Conservation (phyloP, 2,329 filamentous ascomycete genomes). For the Elsinoe ampelina region DNA sequence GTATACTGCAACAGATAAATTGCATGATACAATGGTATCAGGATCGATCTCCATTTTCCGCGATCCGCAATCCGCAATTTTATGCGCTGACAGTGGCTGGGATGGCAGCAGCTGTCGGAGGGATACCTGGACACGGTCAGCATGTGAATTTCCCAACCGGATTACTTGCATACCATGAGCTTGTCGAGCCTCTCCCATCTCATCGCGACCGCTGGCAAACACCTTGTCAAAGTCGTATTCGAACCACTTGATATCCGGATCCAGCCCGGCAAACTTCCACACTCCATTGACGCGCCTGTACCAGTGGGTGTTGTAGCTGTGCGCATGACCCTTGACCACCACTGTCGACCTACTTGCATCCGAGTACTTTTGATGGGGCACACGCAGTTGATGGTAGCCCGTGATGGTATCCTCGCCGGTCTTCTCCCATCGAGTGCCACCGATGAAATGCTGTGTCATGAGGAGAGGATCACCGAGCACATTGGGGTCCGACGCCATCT, state of each 20-base stretch:
- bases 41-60: neutral
- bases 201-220: constrained; percentile 40
- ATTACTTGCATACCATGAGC: constrained; percentile 24
- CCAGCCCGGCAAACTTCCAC: constrained; percentile 50
- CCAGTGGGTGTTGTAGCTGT: constrained; percentile 45
- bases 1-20: neutral
- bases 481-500: constrained; percentile 42
- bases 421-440: constrained; percentile 45
- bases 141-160: too few species aligned
- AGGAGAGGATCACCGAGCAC: constrained; percentile 47
- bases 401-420: constrained; percentile 40
- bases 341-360: constrained; percentile 40
- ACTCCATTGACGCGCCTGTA: constrained; percentile 49
- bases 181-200: constrained; percentile 34
- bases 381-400: constrained; percentile 49
- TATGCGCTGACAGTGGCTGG: neutral
- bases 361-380: constrained; percentile 48
- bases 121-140: constrained; percentile 10
- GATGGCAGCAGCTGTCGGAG: neutral
- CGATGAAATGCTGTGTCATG: constrained; percentile 50
- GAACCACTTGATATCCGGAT: constrained; percentile 46
- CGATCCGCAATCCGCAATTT: neutral
- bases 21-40: neutral
- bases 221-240: constrained; percentile 50
- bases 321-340: constrained; percentile 46